These are phyloP conservation scores for Monosporascus ibericus DNA, from an alignment of 2,329 filamentous ascomycete genomes.

Conservation along the genomic window DNA sequence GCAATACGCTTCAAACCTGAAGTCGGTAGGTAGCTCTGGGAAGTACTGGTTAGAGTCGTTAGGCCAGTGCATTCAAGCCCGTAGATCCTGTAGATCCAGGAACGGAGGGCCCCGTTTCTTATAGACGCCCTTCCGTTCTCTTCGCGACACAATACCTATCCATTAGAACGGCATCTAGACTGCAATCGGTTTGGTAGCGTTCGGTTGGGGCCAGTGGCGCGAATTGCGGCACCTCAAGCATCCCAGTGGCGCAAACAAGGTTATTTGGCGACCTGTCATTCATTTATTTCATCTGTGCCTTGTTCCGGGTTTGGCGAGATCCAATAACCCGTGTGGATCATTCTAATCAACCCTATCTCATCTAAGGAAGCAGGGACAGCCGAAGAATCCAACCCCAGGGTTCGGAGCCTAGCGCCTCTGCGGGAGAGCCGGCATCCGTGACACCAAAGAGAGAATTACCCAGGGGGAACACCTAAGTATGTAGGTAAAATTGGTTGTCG, in stretches of 20 bases:
- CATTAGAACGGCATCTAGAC: conserved; percentile 15
- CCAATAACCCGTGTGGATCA: background rate
- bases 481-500: too few species aligned
- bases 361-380: background rate
- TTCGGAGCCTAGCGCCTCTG: too few species aligned
- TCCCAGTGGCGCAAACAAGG: conserved; percentile 21
- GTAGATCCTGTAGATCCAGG: too few species aligned
- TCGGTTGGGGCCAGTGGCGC: conserved; percentile 9
- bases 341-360: background rate
- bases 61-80: too few species aligned
- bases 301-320: background rate
- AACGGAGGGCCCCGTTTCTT: too few species aligned
- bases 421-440: too few species aligned
- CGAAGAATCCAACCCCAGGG: too few species aligned
- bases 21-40: too few species aligned
- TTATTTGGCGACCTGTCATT: conserved; percentile 11
- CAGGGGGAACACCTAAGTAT: too few species aligned
- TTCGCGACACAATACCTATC: conserved; percentile 9
- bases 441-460: background rate
- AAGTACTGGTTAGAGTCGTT: too few species aligned
- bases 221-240: conserved; percentile 6
- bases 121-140: background rate
- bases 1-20: too few species aligned
- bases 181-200: conserved; percentile 10
- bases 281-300: background rate